Conservation (phyloP, 192 early-diverging fungal species). For the Phlyctochytrium bullatum region DNA sequence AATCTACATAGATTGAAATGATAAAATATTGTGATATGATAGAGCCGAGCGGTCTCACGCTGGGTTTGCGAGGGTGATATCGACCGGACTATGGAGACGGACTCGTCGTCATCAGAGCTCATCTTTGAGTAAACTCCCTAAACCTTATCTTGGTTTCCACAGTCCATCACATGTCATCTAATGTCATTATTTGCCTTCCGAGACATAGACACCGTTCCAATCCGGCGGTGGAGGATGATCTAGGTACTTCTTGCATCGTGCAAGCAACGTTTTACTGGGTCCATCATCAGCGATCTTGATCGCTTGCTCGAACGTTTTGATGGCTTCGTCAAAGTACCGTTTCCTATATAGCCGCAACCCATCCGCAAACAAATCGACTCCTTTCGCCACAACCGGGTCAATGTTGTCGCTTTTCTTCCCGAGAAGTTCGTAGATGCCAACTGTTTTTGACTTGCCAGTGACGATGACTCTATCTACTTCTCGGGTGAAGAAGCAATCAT, state of each 20-base stretch:
- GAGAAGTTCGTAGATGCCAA: constrained; percentile 46
- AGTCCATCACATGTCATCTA: no score
- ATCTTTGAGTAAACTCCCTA: no score
- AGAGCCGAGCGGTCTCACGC: no score
- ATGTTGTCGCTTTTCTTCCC: constrained; percentile 38
- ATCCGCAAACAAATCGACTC: constrained; percentile 20
- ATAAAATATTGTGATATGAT: no score
- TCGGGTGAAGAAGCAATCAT: constrained; percentile 39
- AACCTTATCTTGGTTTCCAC: no score
- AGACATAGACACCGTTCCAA: constrained; percentile 41
- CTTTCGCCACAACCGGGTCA: constrained; percentile 14
- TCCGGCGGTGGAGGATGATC: constrained; percentile 36
- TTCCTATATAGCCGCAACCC: constrained; percentile 34
- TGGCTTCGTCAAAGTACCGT: constrained; percentile 28
- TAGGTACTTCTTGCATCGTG: constrained; percentile 36
- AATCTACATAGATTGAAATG: no score
- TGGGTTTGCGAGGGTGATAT: not conserved
- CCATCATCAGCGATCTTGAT: constrained; percentile 33
- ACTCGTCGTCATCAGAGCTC: not conserved
- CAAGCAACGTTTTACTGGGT: constrained; percentile 37
- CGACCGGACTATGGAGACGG: not conserved
- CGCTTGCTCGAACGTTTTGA: constrained; percentile 28
- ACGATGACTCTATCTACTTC: constrained; percentile 49
- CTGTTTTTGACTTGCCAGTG: constrained; percentile 38
- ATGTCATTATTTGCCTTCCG: constrained; percentile 39